These are phyloP conservation scores for Erigeron canadensis DNA, from an alignment of 129 eudicot genomes.

Conservation along the genomic window DNA sequence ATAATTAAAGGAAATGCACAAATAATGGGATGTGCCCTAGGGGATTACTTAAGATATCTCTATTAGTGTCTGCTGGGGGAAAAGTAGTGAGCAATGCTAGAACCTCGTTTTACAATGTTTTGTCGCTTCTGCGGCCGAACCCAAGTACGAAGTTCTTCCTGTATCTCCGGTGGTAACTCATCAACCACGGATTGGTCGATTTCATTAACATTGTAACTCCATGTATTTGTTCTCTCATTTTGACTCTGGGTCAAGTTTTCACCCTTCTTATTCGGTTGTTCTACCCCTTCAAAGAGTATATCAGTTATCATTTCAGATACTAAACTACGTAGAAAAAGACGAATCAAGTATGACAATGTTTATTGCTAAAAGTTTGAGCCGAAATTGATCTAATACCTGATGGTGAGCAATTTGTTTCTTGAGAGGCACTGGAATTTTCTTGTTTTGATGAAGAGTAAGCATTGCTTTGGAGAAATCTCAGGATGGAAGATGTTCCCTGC, in stretches of 20 bases:
- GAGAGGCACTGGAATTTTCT: constrained; percentile 10
- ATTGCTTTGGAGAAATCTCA: constrained; percentile 52
- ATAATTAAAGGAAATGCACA: background rate
- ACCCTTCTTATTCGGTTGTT: constrained; percentile 27
- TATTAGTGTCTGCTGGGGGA: constrained; percentile 42
- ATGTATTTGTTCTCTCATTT: constrained; percentile 28
- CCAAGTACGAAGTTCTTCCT: constrained; percentile 61
- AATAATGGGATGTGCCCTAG: background rate
- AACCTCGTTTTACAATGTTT: constrained; percentile 45
- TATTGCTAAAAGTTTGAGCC: background rate
- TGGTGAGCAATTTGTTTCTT: constrained; percentile 35
- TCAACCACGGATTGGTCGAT: constrained; percentile 70
- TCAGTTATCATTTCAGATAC: background rate
- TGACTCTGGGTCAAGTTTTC: constrained; percentile 22
- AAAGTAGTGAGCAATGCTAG: constrained; percentile 70
- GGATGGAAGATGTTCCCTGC: constrained; percentile 70
- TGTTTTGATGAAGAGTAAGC: constrained; percentile 33
- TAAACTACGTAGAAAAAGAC: background rate
- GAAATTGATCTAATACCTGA: constrained; percentile 41
- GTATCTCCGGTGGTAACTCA: constrained; percentile 78
- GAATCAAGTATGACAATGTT: background rate
- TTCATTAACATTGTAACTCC: constrained; percentile 75
- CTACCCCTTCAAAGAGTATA: constrained; percentile 31
- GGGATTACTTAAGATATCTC: constrained; percentile 7
- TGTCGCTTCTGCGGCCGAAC: constrained; percentile 64